These are phyloP conservation scores for Adansonia grandidieri DNA, from an alignment of 441 rosid genomes.

Conservation along the genomic window DNA sequence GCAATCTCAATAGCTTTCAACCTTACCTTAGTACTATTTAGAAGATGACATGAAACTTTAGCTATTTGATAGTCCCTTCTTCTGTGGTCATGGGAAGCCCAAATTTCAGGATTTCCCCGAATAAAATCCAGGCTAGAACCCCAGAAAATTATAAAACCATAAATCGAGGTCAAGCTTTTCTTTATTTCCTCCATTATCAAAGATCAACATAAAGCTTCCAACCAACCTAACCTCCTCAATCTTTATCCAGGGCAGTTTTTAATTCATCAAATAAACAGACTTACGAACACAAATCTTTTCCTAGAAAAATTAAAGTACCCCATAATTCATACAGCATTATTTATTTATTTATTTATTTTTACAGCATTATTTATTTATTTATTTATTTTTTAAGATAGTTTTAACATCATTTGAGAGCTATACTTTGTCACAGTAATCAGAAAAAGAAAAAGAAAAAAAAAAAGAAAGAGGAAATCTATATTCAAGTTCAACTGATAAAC, in stretches of 20 bases:
- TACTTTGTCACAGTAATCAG: not conserved
- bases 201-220: not conserved
- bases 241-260: no score
- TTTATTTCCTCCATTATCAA: not conserved
- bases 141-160: not conserved
- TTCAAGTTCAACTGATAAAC: not conserved
- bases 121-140: not conserved
- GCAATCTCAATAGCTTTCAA: not conserved
- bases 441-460: not conserved
- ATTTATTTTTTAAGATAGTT: no score
- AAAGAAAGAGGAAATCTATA: constrained; percentile 10
- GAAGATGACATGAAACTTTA: not conserved
- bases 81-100: not conserved
- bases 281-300: not conserved
- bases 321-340: not conserved
- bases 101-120: not conserved
- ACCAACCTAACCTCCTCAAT: not conserved
- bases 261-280: not conserved
- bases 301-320: not conserved
- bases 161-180: not conserved
- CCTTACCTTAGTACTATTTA: not conserved
- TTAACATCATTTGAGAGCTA: no score
- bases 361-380: not conserved
- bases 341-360: no score
- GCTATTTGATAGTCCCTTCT: not conserved